Conservation (phyloP, 2,329 filamentous ascomycete genomes). For the Ophiobolus disseminans region DNA sequence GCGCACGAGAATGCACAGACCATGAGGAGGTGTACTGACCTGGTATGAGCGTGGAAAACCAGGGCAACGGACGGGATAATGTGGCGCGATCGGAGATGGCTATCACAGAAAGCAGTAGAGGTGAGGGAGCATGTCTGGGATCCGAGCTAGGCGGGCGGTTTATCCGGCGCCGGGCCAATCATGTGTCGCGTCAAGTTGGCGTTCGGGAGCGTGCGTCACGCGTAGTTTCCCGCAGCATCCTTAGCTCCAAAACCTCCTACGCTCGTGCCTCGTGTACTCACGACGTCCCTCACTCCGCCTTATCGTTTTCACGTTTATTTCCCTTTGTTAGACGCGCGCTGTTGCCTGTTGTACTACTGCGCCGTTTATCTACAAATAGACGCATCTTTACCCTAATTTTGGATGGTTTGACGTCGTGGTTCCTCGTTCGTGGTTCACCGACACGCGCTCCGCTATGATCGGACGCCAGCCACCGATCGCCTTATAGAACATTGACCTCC, state of each 20-base stretch:
- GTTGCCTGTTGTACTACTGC: constrained; percentile 19
- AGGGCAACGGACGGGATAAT: constrained; percentile 39
- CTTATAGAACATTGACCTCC: constrained; percentile 34
- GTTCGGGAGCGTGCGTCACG: constrained; percentile 27
- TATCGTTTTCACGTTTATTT: constrained; percentile 19
- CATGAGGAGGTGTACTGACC: constrained; percentile 22
- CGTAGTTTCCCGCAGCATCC: constrained; percentile 19
- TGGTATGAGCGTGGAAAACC: constrained; percentile 28
- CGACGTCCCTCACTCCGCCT: constrained; percentile 18
- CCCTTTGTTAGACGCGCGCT: constrained; percentile 18
- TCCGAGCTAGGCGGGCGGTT: constrained; percentile 19
- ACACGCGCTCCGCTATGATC: constrained; percentile 47
- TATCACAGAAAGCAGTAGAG: constrained; percentile 32
- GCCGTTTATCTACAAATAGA: constrained; percentile 7
- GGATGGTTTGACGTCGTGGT: constrained; percentile 7
- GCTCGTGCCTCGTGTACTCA: constrained; percentile 25
- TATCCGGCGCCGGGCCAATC: constrained; percentile 33
- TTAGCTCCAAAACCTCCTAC: constrained; percentile 25
- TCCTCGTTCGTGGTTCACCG: constrained; percentile 25
- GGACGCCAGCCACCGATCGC: constrained; percentile 46
- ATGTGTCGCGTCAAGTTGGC: constrained; percentile 21
- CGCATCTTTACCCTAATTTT: constrained; percentile 10
- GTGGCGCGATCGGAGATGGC: constrained; percentile 31
- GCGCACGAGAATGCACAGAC: constrained; percentile 31
- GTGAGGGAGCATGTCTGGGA: constrained; percentile 26